These are phyloP conservation scores for Trichoderma asperelloides DNA, from an alignment of 495 filamentous ascomycete species.

Conservation along the genomic window DNA sequence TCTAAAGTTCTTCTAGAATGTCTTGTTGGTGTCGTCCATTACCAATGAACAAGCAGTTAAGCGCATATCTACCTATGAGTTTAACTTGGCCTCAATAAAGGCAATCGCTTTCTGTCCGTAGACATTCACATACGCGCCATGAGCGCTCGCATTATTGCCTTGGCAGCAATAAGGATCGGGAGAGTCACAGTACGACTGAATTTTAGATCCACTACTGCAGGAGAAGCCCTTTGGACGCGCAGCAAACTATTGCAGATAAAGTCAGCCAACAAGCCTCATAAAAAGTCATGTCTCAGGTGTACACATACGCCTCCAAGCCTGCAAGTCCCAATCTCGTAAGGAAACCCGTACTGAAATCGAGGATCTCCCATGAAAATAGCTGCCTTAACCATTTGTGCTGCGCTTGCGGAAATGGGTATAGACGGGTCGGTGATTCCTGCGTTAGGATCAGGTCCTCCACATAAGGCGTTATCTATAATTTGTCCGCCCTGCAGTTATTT, in stretches of 20 bases:
- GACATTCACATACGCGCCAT: conserved; percentile 51
- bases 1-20: too few species aligned
- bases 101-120: conserved; percentile 29
- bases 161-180: conserved; percentile 58
- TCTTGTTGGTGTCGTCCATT: too few species aligned
- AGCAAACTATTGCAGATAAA: conserved; percentile 36
- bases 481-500: conserved; percentile 41
- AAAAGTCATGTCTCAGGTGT: neutral
- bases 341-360: conserved; percentile 38
- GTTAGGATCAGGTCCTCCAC: conserved; percentile 34
- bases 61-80: neutral
- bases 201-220: conserved; percentile 44
- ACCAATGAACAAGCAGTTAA: neutral
- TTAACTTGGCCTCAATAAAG: conserved; percentile 20
- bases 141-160: conserved; percentile 47
- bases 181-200: conserved; percentile 57
- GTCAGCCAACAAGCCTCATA: neutral
- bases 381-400: conserved; percentile 42
- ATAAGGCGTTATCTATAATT: conserved; percentile 55
- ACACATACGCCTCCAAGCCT: conserved; percentile 43
- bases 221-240: conserved; percentile 46
- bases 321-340: conserved; percentile 58
- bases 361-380: conserved; percentile 58
- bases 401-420: conserved; percentile 33
- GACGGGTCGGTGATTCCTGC: conserved; percentile 19